Conservation (phyloP, 106 monocot species). For the Agapanthus africanus region DNA sequence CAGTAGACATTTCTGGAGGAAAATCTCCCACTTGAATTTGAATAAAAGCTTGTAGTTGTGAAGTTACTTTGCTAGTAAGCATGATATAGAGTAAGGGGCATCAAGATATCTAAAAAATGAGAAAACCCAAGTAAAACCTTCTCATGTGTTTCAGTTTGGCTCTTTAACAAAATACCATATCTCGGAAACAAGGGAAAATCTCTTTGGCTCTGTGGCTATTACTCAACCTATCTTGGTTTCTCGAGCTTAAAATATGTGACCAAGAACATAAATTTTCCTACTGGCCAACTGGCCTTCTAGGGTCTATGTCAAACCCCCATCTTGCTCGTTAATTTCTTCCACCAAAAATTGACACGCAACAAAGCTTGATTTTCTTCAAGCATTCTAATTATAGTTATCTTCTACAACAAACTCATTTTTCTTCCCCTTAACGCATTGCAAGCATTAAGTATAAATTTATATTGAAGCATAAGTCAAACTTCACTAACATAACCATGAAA, state of each 20-base stretch:
- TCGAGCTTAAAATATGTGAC: not conserved
- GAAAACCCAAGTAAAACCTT: not conserved
- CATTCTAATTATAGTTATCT: no score
- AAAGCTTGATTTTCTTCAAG: no score
- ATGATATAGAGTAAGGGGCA: no score
- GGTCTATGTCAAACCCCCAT: not conserved
- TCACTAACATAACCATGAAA: slow-evolving; percentile 1
- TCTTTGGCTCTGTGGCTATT: no score
- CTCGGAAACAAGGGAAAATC: not conserved
- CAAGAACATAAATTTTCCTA: not conserved
- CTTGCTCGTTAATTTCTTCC: not conserved
- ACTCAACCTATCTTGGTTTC: no score
- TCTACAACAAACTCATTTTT: no score
- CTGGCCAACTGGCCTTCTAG: not conserved
- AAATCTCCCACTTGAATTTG: no score
- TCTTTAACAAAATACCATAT: not conserved
- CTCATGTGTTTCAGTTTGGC: not conserved
- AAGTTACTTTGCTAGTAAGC: no score
- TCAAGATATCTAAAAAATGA: not conserved
- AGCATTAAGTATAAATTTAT: no score
- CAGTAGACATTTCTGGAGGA: no score
- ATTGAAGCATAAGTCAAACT: not conserved
- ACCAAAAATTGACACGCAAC: not conserved
- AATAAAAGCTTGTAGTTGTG: no score
- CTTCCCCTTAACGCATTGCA: no score